These are phyloP conservation scores for Hamiltosporidium tvaerminnensis DNA, from an alignment of 371 early-diverging fungal species.

Conservation along the genomic window DNA sequence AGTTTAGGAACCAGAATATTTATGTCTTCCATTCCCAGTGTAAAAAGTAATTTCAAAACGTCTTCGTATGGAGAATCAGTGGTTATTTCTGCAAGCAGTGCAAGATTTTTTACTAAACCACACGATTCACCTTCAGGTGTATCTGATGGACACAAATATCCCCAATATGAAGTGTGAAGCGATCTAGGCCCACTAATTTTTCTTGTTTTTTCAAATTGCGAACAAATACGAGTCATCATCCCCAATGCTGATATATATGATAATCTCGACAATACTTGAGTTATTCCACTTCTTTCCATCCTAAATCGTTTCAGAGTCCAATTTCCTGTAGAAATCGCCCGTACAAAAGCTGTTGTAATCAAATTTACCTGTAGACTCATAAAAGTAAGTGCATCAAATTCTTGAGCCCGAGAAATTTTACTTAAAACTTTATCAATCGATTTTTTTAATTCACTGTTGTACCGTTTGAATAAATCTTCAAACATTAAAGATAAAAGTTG, in stretches of 20 bases:
- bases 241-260: slow-evolving; percentile 89
- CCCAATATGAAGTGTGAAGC: slow-evolving; percentile 92
- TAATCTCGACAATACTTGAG: slow-evolving; percentile 82
- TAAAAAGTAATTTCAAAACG: slow-evolving; percentile 61
- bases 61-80: slow-evolving; percentile 69
- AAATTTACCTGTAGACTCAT: slow-evolving; percentile 65
- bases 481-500: slow-evolving; percentile 85
- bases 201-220: slow-evolving; percentile 98
- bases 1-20: slow-evolving; percentile 38
- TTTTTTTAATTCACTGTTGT: slow-evolving; percentile 63
- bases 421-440: slow-evolving; percentile 73
- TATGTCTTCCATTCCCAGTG: slow-evolving; percentile 58
- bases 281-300: slow-evolving; percentile 98
- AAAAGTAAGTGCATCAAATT: slow-evolving; percentile 77
- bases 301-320: slow-evolving; percentile 98
- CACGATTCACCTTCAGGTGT: slow-evolving; percentile 99
- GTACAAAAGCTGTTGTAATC: slow-evolving; percentile 78
- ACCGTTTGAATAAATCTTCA: slow-evolving; percentile 95
- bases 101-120: slow-evolving; percentile 95
- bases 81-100: slow-evolving; percentile 93
- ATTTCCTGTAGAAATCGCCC: slow-evolving; percentile 93
- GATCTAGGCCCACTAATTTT: slow-evolving; percentile 95
- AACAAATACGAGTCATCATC: slow-evolving; percentile 92
- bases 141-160: slow-evolving; percentile 92
- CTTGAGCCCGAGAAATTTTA: slow-evolving; percentile 72